Percentiles rank a stretch among this genome's conserved stretches.
Evolutionary conservation across 352 stramenopile species (phyloP).

Genomic region (Pythium vanterpoolii): DNA sequence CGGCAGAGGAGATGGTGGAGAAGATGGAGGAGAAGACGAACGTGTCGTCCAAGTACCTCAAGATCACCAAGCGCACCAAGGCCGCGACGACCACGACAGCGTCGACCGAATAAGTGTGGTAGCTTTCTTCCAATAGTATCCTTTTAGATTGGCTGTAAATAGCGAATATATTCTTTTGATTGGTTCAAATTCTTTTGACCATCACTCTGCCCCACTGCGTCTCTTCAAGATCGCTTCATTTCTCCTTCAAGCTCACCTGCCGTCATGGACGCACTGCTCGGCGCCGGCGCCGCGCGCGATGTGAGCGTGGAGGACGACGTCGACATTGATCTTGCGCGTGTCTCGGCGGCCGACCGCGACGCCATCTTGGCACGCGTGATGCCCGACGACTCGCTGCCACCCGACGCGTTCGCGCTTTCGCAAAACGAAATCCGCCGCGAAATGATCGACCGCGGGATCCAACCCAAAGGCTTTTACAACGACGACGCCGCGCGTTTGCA

Average conservation of each 20-base stretch:
- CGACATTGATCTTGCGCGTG: constrained; percentile 60
- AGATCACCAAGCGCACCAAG: constrained; percentile 21
- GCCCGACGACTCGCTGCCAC: constrained; percentile 58
- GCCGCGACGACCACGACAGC: neutral
- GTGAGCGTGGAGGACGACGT: constrained; percentile 54
- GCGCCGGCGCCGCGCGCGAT: constrained; percentile 37
- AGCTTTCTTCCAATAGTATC: neutral
- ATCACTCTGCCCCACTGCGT: neutral
- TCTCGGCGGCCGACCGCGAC: constrained; percentile 58
- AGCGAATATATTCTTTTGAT: constrained; percentile 1
- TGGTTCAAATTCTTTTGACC: neutral
- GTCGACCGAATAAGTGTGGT: neutral
- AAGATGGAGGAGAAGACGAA: neutral
- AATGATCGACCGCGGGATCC: constrained; percentile 83
- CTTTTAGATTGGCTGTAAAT: constrained; percentile 9
- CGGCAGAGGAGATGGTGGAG: neutral
- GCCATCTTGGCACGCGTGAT: constrained; percentile 67
- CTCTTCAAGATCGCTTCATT: constrained; percentile 10
- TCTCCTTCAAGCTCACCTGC: neutral
- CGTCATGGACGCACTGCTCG: constrained; percentile 29
- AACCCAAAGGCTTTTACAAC: constrained; percentile 85
- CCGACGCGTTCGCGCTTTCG: constrained; percentile 65
- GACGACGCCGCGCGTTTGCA: constrained; percentile 77
- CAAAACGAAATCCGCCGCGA: constrained; percentile 84
- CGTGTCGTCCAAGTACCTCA: constrained; percentile 22